A percentile compares a stretch with the other conserved stretches of the same genome.
These are phyloP conservation scores for Barbatosphaeria neglecta DNA, from an alignment of 495 filamentous ascomycete genomes.

Conservation along the genomic window DNA sequence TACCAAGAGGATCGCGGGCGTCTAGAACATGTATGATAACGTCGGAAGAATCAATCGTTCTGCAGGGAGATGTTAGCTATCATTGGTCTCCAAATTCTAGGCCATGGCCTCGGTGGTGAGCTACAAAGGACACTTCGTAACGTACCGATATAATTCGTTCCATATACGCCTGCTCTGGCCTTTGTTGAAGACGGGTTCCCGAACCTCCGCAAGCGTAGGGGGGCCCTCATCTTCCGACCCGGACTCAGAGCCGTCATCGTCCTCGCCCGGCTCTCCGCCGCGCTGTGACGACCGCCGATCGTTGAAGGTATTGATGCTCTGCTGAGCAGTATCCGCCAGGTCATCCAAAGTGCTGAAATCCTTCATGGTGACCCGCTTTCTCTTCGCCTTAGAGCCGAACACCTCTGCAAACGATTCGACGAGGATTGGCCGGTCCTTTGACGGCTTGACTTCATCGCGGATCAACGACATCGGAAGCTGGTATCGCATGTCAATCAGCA, in stretches of 20 bases:
- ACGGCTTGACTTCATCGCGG: slow-evolving; percentile 20
- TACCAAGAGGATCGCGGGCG: slow-evolving; percentile 82
- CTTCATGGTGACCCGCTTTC: slow-evolving; percentile 64
- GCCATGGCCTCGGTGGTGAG: too few relatives aligned
- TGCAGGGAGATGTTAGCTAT: slow-evolving; percentile 12
- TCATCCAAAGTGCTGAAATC: slow-evolving; percentile 69
- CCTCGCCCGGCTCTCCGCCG: slow-evolving; percentile 52
- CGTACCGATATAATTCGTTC: slow-evolving; percentile 73
- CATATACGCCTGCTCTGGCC: slow-evolving; percentile 91
- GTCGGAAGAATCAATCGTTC: slow-evolving; percentile 94
- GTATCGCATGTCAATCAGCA: neutral
- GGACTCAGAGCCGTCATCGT: slow-evolving; percentile 27
- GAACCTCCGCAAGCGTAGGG: slow-evolving; percentile 45
- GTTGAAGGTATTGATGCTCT: slow-evolving; percentile 66
- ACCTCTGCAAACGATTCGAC: slow-evolving; percentile 74
- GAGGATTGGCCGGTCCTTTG: slow-evolving; percentile 45
- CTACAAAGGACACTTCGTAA: too few relatives aligned
- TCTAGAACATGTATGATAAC: slow-evolving; percentile 92
- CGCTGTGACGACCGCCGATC: slow-evolving; percentile 61
- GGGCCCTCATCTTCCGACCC: slow-evolving; percentile 38
- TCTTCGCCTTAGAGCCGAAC: slow-evolving; percentile 85
- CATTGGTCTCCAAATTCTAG: too few relatives aligned
- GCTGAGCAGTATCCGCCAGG: slow-evolving; percentile 63
- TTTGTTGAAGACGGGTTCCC: slow-evolving; percentile 87
- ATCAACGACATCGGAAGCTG: slow-evolving; percentile 27